Conservation (phyloP, 441 rosid genomes). For the Metrosideros polymorpha region DNA sequence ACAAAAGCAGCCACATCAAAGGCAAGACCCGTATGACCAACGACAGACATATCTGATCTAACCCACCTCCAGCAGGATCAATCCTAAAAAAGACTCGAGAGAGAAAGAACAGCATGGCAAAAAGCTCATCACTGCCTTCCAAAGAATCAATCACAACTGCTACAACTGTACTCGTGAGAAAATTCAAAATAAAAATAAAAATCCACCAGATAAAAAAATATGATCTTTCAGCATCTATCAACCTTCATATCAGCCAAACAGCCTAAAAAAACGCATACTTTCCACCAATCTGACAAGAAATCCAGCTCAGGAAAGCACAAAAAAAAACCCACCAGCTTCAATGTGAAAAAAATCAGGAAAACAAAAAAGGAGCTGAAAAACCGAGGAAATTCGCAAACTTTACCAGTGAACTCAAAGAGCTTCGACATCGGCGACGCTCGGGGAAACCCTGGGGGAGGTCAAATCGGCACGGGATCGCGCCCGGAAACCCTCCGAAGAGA, state of each 20-base stretch:
- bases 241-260: background rate
- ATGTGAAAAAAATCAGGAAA: background rate
- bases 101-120: background rate
- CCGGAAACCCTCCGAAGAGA: constrained; percentile 66
- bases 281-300: background rate
- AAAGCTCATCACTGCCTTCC: background rate
- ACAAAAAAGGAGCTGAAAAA: background rate
- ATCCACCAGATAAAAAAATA: background rate
- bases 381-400: background rate
- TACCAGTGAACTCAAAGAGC: constrained; percentile 58
- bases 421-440: constrained; percentile 62
- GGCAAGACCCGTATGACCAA: background rate
- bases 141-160: background rate
- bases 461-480: constrained; percentile 20
- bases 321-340: background rate
- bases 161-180: background rate
- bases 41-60: background rate
- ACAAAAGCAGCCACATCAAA: background rate
- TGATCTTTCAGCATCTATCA: background rate
- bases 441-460: constrained; percentile 28
- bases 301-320: background rate
- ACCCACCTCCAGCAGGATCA: background rate
- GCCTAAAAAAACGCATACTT: background rate
- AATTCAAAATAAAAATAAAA: background rate
- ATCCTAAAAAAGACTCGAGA: background rate